phyloP scores from a whole-genome alignment of 495 filamentous ascomycete genomes.

The Penicillium herquei region DNA sequence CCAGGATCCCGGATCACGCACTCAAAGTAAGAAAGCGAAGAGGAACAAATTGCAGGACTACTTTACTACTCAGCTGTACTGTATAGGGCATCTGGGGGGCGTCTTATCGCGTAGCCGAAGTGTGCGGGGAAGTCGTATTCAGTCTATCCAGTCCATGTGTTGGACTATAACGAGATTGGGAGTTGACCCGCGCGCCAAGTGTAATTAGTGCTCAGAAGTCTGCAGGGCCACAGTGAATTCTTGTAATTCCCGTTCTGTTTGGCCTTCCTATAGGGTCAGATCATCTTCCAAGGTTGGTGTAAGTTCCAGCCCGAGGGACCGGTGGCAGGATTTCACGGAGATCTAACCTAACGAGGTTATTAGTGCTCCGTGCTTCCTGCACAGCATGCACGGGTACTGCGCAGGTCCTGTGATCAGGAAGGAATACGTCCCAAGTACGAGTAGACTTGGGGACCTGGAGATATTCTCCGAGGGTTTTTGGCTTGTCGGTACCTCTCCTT shows the following conservation, averaged over 20 bases:
- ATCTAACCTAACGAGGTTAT: conserved; percentile 11
- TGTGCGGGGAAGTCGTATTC: conserved; percentile 18
- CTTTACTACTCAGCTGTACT: not conserved
- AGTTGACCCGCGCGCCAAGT: conserved; percentile 14
- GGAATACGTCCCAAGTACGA: conserved; percentile 1
- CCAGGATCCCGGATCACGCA: no score
- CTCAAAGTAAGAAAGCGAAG: no score
- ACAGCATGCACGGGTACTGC: conserved; percentile 5
- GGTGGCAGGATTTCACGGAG: conserved; percentile 8
- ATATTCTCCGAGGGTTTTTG: conserved; percentile 2
- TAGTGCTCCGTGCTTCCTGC: conserved; percentile 10
- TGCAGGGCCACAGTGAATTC: not conserved
- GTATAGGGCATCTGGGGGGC: not conserved
- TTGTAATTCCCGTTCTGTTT: no score
- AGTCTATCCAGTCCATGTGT: not conserved
- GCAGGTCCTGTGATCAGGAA: conserved; percentile 16
- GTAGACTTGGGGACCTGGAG: not conserved
- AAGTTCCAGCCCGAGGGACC: not conserved
- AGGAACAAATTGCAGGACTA: not conserved
- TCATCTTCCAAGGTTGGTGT: not conserved
- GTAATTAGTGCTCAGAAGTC: not conserved
- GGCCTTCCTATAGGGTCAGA: no score
- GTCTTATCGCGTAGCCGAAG: conserved; percentile 18
- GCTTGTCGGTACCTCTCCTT: not conserved
- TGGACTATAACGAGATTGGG: conserved; percentile 2